These are phyloP conservation scores for Aureobasidium leucospermi DNA, from an alignment of 2,329 filamentous ascomycete species.

Conservation along the genomic window DNA sequence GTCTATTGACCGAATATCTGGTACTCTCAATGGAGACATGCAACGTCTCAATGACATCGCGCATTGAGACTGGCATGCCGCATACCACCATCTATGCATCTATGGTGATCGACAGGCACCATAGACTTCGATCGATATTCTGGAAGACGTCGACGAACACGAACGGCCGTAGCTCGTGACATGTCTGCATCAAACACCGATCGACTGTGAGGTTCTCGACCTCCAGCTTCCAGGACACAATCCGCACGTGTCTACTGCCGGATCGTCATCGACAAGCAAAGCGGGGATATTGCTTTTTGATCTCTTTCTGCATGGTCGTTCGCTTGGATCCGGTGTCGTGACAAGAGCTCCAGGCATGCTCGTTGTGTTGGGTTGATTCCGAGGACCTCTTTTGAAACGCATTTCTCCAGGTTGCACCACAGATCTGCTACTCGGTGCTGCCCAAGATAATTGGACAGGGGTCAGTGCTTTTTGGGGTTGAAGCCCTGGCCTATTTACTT, in stretches of 20 bases:
- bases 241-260: not conserved
- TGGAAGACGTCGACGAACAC: not conserved
- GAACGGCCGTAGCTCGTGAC: not conserved
- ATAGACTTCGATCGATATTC: not conserved
- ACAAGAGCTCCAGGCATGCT: not conserved
- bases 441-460: too few relatives aligned
- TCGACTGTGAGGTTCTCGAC: not conserved
- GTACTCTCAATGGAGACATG: too few relatives aligned
- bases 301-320: not conserved
- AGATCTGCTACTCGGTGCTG: too few relatives aligned
- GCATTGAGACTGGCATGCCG: too few relatives aligned
- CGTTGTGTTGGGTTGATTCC: not conserved
- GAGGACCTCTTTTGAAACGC: not conserved
- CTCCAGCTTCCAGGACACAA: not conserved
- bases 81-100: too few relatives aligned
- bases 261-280: not conserved
- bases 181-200: not conserved
- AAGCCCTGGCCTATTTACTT: too few relatives aligned
- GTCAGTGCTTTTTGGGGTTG: too few relatives aligned
- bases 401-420: not conserved
- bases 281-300: not conserved
- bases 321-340: not conserved
- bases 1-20: too few relatives aligned
- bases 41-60: too few relatives aligned
- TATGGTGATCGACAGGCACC: too few relatives aligned